These are phyloP conservation scores for Salix exigua DNA, from an alignment of 345 rosid genomes.

Conservation along the genomic window DNA sequence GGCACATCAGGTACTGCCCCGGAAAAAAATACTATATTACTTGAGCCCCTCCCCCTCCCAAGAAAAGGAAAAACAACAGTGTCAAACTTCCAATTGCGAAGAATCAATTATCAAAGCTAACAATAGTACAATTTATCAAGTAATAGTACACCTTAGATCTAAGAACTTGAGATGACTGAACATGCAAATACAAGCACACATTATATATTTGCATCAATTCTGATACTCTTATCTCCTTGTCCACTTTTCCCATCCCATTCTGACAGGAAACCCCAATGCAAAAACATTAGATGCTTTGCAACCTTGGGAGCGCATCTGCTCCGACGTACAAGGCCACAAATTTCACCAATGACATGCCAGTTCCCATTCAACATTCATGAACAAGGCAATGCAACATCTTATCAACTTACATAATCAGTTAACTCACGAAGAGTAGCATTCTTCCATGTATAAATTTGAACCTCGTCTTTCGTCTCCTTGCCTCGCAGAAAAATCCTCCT, in stretches of 20 bases:
- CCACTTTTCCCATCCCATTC: background rate
- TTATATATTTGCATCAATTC: background rate
- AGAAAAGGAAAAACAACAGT: background rate
- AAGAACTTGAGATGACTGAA: background rate
- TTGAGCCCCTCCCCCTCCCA: background rate
- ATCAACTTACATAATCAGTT: constrained; percentile 69
- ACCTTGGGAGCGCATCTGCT: background rate
- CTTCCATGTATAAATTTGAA: constrained; percentile 95
- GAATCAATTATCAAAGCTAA: background rate
- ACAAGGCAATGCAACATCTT: background rate
- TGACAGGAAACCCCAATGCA: background rate
- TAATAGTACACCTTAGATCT: background rate
- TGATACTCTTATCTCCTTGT: background rate
- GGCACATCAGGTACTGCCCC: background rate
- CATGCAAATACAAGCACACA: no score
- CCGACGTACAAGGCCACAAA: background rate
- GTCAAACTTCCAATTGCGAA: background rate
- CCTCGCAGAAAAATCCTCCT: constrained; percentile 90
- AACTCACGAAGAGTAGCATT: constrained; percentile 87
- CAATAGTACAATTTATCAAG: no score
- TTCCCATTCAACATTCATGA: background rate
- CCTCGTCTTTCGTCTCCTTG: constrained; percentile 95
- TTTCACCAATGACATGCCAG: background rate
- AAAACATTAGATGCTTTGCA: background rate
- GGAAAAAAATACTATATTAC: no score